Conservation (phyloP, 192 early-diverging fungal genomes). For the Coemansia erecta region DNA sequence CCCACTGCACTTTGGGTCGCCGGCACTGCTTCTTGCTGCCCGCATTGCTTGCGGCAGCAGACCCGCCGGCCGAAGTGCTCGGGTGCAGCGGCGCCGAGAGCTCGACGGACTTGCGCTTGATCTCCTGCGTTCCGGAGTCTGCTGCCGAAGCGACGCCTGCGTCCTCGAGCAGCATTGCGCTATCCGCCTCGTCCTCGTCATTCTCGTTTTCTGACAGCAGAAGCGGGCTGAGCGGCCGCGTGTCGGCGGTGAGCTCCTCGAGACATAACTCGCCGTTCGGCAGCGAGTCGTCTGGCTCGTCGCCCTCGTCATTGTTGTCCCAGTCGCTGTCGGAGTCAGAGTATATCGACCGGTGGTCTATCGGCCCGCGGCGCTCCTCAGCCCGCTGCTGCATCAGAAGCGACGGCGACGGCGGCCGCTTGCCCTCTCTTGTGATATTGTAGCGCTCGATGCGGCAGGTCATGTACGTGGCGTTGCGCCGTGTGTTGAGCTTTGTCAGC, state of each 20-base stretch:
- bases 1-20: conserved; percentile 30
- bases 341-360: conserved; percentile 21
- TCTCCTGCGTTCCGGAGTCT: background rate
- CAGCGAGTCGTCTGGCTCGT: conserved; percentile 2
- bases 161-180: background rate
- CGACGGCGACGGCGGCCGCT: conserved; percentile 40
- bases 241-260: background rate
- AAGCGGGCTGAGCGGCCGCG: conserved; percentile 14
- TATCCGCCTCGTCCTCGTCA: background rate
- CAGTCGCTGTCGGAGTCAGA: conserved; percentile 4
- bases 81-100: background rate
- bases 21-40: conserved; percentile 30
- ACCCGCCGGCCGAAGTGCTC: background rate
- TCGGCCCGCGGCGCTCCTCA: conserved; percentile 13
- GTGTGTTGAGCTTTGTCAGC: conserved; percentile 49
- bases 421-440: conserved; percentile 16
- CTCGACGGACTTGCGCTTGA: conserved; percentile 31
- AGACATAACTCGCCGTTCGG: background rate
- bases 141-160: too few relatives aligned
- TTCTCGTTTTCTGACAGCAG: conserved; percentile 5
- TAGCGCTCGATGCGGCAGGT: conserved; percentile 37
- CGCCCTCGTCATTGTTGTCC: background rate
- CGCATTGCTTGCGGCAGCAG: background rate
- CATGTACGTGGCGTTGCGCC: conserved; percentile 46
- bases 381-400: conserved; percentile 37